Percentiles rank a stretch among this genome's conserved stretches.
phyloP scores from a whole-genome alignment of 768 basidiomycete genomes.

The Agaricus sinodeliciosus region DNA sequence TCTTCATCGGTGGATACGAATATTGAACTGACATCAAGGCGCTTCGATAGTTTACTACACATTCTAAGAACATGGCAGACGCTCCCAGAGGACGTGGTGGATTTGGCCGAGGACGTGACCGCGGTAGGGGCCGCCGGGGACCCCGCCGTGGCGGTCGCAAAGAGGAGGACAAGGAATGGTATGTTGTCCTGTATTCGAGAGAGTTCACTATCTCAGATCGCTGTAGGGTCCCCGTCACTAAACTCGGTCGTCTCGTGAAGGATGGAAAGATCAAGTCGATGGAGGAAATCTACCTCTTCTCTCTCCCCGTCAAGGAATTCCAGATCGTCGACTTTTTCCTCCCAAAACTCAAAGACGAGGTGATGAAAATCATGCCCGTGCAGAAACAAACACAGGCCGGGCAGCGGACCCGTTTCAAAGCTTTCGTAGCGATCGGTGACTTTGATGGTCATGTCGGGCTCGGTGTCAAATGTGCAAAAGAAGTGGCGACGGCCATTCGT shows the following conservation, averaged over 20 bases:
- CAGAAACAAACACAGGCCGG: conserved; percentile 99
- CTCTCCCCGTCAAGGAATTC: conserved; percentile 98
- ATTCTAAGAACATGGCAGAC: conserved; percentile 68
- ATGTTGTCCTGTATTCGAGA: conserved; percentile 15
- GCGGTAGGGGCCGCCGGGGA: conserved; percentile 83
- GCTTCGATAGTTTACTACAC: conserved; percentile 11
- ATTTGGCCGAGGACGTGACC: conserved; percentile 85
- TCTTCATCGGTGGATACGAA: background rate
- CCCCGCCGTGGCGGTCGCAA: conserved; percentile 96
- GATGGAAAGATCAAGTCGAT: conserved; percentile 99
- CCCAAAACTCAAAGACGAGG: conserved; percentile 98
- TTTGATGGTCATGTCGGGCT: conserved; percentile 98
- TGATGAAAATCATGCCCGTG: conserved; percentile 99
- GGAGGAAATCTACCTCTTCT: conserved; percentile 99
- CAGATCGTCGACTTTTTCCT: conserved; percentile 99
- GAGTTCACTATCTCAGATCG: conserved; percentile 3
- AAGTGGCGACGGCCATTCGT: conserved; percentile 99
- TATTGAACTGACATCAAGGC: background rate
- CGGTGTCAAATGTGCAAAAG: conserved; percentile 99
- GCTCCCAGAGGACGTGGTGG: conserved; percentile 63
- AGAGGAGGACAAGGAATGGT: conserved; percentile 99
- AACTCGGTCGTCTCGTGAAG: conserved; percentile 97
- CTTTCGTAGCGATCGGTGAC: conserved; percentile 99
- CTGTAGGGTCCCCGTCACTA: conserved; percentile 91
- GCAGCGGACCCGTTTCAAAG: conserved; percentile 99